Evolutionary conservation across 2,329 filamentous ascomycete genomes (phyloP).

Genomic region (Penicillium capsulatum): DNA sequence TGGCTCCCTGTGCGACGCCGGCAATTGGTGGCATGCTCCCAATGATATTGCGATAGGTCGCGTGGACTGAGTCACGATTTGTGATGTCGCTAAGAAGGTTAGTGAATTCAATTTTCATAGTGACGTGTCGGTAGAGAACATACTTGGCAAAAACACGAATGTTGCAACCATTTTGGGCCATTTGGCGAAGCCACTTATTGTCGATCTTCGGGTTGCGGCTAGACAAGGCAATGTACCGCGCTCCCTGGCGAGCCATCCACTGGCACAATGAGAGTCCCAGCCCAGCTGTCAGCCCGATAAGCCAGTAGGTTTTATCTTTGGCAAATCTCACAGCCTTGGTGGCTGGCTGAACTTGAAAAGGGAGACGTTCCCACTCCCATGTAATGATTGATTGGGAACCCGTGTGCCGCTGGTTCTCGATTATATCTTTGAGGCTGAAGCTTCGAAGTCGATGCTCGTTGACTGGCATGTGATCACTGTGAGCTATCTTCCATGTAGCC

Average conservation of each 20-base stretch:
- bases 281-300: slow-evolving; percentile 27
- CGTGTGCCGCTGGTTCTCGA: not conserved
- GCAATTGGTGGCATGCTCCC: slow-evolving; percentile 33
- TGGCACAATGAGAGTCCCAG: slow-evolving; percentile 27
- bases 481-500: slow-evolving; percentile 3
- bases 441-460: slow-evolving; percentile 9
- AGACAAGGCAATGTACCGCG: slow-evolving; percentile 25
- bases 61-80: slow-evolving; percentile 21
- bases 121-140: slow-evolving; percentile 1
- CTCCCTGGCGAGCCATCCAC: slow-evolving; percentile 30
- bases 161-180: slow-evolving; percentile 17
- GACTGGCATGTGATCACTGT: slow-evolving; percentile 6
- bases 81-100: slow-evolving; percentile 17
- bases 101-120: not conserved
- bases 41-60: slow-evolving; percentile 22
- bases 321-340: slow-evolving; percentile 20
- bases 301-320: slow-evolving; percentile 31
- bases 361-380: slow-evolving; percentile 11
- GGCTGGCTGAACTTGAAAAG: slow-evolving; percentile 16
- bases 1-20: slow-evolving; percentile 37
- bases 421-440: slow-evolving; percentile 9
- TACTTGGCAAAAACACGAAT: slow-evolving; percentile 19
- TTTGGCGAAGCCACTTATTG: slow-evolving; percentile 18
- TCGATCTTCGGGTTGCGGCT: slow-evolving; percentile 30
- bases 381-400: slow-evolving; percentile 9